Evolutionary conservation across 148 eudicot species (phyloP).

Genomic region (Arctostaphylos glauca): DNA sequence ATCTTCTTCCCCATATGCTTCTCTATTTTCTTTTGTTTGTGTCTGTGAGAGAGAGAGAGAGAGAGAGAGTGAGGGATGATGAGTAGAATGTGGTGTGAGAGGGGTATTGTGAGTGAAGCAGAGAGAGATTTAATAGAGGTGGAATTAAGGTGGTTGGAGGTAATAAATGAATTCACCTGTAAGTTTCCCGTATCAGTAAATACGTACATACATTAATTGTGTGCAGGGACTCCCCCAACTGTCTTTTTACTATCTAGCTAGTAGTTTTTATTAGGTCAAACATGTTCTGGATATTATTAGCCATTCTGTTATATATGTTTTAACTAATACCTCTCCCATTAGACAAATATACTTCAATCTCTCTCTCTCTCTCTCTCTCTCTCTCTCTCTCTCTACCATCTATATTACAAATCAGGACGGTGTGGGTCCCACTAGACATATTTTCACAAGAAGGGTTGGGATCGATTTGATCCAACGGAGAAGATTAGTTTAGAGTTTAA

Average conservation of each 20-base stretch:
- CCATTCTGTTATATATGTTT: too few relatives aligned
- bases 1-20: neutral
- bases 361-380: too few relatives aligned
- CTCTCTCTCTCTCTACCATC: too few relatives aligned
- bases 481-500: too few relatives aligned
- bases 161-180: slow-evolving; percentile 37
- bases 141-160: slow-evolving; percentile 11
- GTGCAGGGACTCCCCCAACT: neutral
- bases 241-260: neutral
- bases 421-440: too few relatives aligned
- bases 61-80: neutral
- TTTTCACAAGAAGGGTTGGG: too few relatives aligned
- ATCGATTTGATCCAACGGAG: too few relatives aligned
- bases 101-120: slow-evolving; percentile 16
- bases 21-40: neutral
- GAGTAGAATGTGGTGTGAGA: neutral
- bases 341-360: too few relatives aligned
- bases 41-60: neutral
- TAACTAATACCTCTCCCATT: too few relatives aligned
- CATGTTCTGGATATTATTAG: too few relatives aligned
- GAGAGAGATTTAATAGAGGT: neutral
- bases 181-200: slow-evolving; percentile 21
- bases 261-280: too few relatives aligned
- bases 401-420: too few relatives aligned
- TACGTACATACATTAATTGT: neutral